Base-by-base conservation (phyloP, 2,329 filamentous ascomycete genomes). In the Zymoseptoria crescenta region DNA sequence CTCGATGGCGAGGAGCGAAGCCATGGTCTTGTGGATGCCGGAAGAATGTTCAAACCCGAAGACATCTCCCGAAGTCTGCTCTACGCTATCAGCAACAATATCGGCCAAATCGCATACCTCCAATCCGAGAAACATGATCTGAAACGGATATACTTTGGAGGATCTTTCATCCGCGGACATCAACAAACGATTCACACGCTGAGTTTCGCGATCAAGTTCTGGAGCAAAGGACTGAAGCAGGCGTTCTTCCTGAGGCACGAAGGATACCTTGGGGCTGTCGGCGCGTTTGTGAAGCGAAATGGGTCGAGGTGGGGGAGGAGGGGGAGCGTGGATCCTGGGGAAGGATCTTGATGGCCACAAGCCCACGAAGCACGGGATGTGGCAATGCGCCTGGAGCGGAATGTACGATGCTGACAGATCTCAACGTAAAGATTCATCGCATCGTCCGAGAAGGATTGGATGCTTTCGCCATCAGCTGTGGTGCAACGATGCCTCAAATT, bases 151-250 rank as follows among this genome's bases (percentile, higher is more conserved):
- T 99, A 99, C 78, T 99, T 99, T 74, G 94, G 94, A 21, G 94
- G 94, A 24, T 94, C 89, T 6, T 99, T 97, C 73, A 97, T 99
- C 71, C 87, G 94, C 49, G 94, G 94, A 49, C 94, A 99, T 74
- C 86, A 89, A 16, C 94, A 97, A 76, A 99, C 94, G 10, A 99
- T 99, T 84, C 96, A 97, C 74, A 97, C 94, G 0, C 80, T 99
- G 8, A 92, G 88, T 57, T 99, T 96, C 71, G 94, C 93, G 71
- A 96, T 99, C 76, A 91, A 91, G 67, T 99, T 97, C 76, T 99
- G 94, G 94, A 91, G 88, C 66, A 91, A 94, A 71, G 93, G 92
- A 49, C 81, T 86, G 70, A 96, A 96, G 75, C 91, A 96, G 75
- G 94, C 94, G 0, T 97, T 96, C 73, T 99, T 99, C 74, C 74